Percentiles rank a stretch among this genome's conserved stretches.
Conservation (phyloP, 2,329 filamentous ascomycete species). For the Fusarium algeriense region DNA sequence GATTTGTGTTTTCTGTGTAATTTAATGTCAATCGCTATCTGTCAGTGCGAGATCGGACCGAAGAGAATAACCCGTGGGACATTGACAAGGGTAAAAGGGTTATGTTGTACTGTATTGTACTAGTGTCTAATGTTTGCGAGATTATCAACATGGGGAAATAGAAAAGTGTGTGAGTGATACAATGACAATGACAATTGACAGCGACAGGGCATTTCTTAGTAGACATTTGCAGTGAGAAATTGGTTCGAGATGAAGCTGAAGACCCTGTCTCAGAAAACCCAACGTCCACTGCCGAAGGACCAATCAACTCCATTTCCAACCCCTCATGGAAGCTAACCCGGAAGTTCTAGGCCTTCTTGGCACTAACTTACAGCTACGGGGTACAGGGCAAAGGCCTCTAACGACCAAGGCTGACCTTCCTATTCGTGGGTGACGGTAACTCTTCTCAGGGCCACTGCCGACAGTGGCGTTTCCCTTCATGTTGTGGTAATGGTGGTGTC, state of each 20-base stretch:
- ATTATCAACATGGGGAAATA: background rate
- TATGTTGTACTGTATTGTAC: slow-evolving; percentile 2
- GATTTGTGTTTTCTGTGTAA: slow-evolving; percentile 17
- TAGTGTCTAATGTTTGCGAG: slow-evolving; percentile 14
- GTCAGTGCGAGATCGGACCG: slow-evolving; percentile 33
- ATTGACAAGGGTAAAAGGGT: slow-evolving; percentile 14
- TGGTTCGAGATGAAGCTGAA: slow-evolving; percentile 13
- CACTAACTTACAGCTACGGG: slow-evolving; percentile 9
- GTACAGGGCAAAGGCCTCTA: background rate
- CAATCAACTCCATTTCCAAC: slow-evolving; percentile 23
- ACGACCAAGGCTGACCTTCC: slow-evolving; percentile 9
- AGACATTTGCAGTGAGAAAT: slow-evolving; percentile 1
- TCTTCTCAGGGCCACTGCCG: slow-evolving; percentile 30
- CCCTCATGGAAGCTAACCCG: slow-evolving; percentile 20
- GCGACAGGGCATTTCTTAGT: background rate
- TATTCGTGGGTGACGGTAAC: slow-evolving; percentile 17
- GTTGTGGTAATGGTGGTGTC: background rate
- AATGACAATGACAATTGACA: background rate
- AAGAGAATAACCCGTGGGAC: slow-evolving; percentile 24
- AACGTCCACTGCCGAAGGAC: slow-evolving; percentile 31
- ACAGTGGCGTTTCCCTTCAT: slow-evolving; percentile 30
- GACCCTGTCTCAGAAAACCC: slow-evolving; percentile 16
- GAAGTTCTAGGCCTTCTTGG: slow-evolving; percentile 39
- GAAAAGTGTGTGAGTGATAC: background rate
- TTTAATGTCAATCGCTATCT: slow-evolving; percentile 35